phyloP scores from a whole-genome alignment of 202 grass and related monocot genomes.

The Thinopyrum obtusiflorum region DNA sequence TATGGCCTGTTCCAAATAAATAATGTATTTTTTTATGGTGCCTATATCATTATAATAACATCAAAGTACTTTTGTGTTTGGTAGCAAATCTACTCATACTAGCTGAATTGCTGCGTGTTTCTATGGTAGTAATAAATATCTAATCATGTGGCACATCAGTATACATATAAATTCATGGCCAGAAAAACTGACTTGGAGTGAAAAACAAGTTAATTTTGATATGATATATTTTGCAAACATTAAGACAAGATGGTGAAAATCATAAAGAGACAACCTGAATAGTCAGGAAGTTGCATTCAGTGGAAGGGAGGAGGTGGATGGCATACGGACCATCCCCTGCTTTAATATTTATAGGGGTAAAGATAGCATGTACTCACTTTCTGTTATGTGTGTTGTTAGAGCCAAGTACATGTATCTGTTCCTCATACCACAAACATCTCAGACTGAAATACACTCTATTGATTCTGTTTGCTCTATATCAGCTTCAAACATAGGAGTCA shows the following conservation, averaged over 20 bases:
- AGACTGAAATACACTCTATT: background rate
- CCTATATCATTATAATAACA: constrained; percentile 10
- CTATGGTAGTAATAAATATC: background rate
- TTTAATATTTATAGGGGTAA: background rate
- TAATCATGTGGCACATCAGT: background rate
- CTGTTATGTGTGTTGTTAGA: constrained; percentile 14
- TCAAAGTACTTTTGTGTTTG: constrained; percentile 1
- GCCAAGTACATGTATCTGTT: constrained; percentile 12
- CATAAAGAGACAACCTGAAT: background rate
- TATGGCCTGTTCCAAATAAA: constrained; percentile 4
- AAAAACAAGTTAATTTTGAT: constrained; percentile 2
- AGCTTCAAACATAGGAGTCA: constrained; percentile 6
- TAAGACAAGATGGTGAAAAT: background rate
- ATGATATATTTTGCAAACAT: background rate
- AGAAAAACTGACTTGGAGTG: background rate
- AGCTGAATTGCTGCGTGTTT: background rate
- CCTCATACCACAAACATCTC: background rate
- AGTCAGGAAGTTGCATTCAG: background rate
- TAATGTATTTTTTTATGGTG: background rate
- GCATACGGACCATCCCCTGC: background rate
- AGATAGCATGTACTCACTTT: background rate
- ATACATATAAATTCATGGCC: background rate
- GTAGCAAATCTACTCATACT: background rate
- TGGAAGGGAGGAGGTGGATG: background rate
- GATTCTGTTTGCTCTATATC: background rate